A percentile compares a stretch with the other conserved stretches of the same genome.
phyloP scores from a whole-genome alignment of 306 rosid genomes.

The Abrus pulchellus region DNA sequence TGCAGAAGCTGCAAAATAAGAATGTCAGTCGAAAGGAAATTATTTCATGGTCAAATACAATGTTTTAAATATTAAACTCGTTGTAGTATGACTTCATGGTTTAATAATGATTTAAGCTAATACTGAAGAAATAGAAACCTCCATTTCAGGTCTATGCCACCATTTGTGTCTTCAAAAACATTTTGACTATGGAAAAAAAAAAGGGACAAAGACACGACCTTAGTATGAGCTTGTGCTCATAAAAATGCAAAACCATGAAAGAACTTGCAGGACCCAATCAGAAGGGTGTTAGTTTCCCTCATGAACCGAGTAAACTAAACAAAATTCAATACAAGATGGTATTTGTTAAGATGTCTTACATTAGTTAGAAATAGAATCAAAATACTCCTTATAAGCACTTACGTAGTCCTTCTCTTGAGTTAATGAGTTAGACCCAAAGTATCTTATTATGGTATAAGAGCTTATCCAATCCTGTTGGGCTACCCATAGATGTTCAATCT shows the following conservation, averaged over 20 bases:
- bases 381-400: too few relatives aligned
- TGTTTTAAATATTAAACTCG: background rate
- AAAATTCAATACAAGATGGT: background rate
- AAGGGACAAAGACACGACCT: background rate
- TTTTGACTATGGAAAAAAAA: background rate
- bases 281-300: background rate
- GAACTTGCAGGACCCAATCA: background rate
- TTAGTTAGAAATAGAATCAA: too few relatives aligned
- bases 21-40: conserved; percentile 10
- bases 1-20: conserved; percentile 69
- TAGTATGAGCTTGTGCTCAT: background rate
- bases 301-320: conserved; percentile 21
- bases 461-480: too few relatives aligned
- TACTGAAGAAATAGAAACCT: background rate
- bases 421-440: too few relatives aligned
- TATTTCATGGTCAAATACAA: background rate
- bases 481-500: too few relatives aligned
- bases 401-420: too few relatives aligned
- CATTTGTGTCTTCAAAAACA: background rate
- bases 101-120: background rate
- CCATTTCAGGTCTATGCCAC: background rate
- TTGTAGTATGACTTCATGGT: background rate
- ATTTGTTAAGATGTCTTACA: too few relatives aligned
- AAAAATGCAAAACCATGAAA: background rate
- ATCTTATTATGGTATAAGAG: too few relatives aligned